A percentile compares a stretch with the other conserved stretches of the same genome.
phyloP scores from a whole-genome alignment of 2,329 filamentous ascomycete species.

The Epichloe gansuensis region DNA sequence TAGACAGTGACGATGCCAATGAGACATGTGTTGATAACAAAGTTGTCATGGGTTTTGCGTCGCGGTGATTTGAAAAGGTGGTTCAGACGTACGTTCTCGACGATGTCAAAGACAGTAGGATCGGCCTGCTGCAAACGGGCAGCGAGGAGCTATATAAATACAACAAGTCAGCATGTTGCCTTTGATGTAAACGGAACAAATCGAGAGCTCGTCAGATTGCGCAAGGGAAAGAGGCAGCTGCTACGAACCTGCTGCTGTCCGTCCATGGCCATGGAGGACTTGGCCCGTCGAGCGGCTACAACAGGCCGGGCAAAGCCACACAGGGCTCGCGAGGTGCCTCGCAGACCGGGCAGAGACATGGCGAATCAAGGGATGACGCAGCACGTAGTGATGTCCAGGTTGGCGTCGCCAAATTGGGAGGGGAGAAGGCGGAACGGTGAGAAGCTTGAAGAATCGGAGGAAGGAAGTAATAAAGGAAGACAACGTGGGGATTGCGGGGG shows the following conservation, averaged over 20 bases:
- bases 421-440: not conserved
- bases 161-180: conserved; percentile 6
- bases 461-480: not conserved
- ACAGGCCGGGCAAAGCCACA: conserved; percentile 26
- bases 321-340: conserved; percentile 36
- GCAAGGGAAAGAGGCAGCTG: not conserved
- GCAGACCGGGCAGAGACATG: conserved; percentile 38
- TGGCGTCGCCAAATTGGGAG: not conserved
- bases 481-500: not conserved
- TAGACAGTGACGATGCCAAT: not conserved
- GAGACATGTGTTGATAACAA: not conserved
- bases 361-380: not conserved
- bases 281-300: conserved; percentile 22
- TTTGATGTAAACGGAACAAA: not conserved
- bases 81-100: conserved; percentile 58
- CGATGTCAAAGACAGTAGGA: conserved; percentile 74
- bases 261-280: conserved; percentile 38
- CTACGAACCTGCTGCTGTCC: conserved; percentile 46
- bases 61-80: not conserved
- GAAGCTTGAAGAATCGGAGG: not conserved
- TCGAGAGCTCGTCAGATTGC: conserved; percentile 6
- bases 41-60: not conserved
- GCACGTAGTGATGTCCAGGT: not conserved
- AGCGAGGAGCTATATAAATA: conserved; percentile 59
- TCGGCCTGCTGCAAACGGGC: conserved; percentile 74